These are phyloP conservation scores for Pisolithus tinctorius DNA, from an alignment of 768 basidiomycete species.

Conservation along the genomic window DNA sequence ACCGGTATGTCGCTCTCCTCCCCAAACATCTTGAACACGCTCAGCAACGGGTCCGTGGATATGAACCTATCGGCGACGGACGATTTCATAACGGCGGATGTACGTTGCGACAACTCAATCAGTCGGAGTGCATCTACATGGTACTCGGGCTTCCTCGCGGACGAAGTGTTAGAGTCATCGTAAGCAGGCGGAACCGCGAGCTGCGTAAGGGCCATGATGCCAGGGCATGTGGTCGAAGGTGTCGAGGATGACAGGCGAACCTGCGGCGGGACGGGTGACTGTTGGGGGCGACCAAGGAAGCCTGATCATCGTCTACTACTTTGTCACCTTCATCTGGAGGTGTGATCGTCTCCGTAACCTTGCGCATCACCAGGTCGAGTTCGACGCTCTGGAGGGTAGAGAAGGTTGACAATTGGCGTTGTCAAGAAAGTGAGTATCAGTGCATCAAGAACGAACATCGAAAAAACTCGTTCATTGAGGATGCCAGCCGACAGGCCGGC, in stretches of 20 bases:
- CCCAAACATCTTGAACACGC: slow-evolving; percentile 73
- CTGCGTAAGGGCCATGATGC: slow-evolving; percentile 85
- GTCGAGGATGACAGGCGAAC: slow-evolving; percentile 86
- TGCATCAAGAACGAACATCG: slow-evolving; percentile 91
- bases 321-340: background rate
- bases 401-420: slow-evolving; percentile 60
- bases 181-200: slow-evolving; percentile 48
- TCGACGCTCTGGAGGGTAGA: slow-evolving; percentile 63
- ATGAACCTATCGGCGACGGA: slow-evolving; percentile 67
- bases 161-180: background rate
- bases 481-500: slow-evolving; percentile 81
- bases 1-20: slow-evolving; percentile 62
- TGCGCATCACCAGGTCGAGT: slow-evolving; percentile 32
- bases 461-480: slow-evolving; percentile 73
- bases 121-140: slow-evolving; percentile 76
- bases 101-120: slow-evolving; percentile 83
- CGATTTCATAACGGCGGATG: slow-evolving; percentile 80
- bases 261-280: slow-evolving; percentile 26
- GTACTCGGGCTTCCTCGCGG: background rate
- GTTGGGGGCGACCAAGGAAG: background rate
- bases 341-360: background rate
- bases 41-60: slow-evolving; percentile 63
- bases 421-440: slow-evolving; percentile 84
- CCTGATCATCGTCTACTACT: background rate
- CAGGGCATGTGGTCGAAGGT: slow-evolving; percentile 85